Evolutionary conservation across 768 basidiomycete species (phyloP).

Genomic region (Mrakia hoshinonis): DNA sequence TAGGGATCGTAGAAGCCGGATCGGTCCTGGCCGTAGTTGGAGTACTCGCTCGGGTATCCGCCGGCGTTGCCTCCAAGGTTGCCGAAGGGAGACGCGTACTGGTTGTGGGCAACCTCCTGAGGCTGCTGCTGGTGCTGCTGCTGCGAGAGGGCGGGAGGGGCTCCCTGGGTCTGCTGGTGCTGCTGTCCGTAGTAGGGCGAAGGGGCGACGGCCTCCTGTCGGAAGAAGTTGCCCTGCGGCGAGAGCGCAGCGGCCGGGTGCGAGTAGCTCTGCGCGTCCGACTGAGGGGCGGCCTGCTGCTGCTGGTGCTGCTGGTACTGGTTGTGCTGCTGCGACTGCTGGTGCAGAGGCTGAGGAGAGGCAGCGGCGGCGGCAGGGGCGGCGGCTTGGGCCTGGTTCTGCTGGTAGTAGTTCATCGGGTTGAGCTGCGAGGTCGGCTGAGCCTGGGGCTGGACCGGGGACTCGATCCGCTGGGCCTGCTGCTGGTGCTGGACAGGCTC

Average conservation of each 20-base stretch:
- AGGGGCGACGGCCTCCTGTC: constrained; percentile 23
- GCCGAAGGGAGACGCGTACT: constrained; percentile 24
- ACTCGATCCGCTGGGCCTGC: constrained; percentile 8
- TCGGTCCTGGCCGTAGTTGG: constrained; percentile 22
- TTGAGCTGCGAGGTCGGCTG: constrained; percentile 9
- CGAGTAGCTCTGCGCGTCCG: constrained; percentile 32
- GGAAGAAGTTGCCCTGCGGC: constrained; percentile 27
- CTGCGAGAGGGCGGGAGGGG: constrained; percentile 35
- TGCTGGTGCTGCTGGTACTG: constrained; percentile 16
- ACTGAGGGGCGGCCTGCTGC: constrained; percentile 30
- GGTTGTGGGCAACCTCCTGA: constrained; percentile 23
- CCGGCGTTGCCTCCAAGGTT: constrained; percentile 17
- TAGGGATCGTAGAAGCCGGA: constrained; percentile 28
- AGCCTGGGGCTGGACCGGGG: constrained; percentile 13
- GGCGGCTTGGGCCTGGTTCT: constrained; percentile 30
- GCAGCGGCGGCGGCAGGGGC: constrained; percentile 25
- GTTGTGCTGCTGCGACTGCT: too few relatives aligned
- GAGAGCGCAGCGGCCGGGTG: constrained; percentile 29
- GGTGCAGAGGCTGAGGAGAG: constrained; percentile 16
- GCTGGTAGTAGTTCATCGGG: constrained; percentile 15
- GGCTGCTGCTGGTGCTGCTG: constrained; percentile 31
- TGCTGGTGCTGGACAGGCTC: constrained; percentile 29
- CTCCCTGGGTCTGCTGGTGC: constrained; percentile 31
- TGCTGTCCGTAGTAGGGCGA: constrained; percentile 31
- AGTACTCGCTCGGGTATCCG: constrained; percentile 20